phyloP scores from a whole-genome alignment of 257 asterid species.

The Solanum clarkiae region DNA sequence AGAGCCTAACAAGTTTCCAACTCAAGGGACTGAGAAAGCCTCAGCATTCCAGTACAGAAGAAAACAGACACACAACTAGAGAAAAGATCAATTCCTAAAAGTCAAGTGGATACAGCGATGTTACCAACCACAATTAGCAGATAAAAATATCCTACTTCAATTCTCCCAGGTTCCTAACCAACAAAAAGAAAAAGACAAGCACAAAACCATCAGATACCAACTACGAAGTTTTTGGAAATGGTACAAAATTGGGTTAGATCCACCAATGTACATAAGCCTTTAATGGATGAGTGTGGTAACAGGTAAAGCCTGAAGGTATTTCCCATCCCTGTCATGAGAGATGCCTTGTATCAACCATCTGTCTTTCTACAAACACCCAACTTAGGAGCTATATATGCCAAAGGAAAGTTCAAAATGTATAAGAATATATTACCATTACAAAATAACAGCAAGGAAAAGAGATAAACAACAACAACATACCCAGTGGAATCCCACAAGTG shows the following conservation, averaged over 20 bases:
- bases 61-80: not conserved
- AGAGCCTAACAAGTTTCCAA: not conserved
- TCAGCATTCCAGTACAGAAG: not conserved
- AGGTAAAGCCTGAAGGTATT: not conserved
- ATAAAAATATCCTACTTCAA: not conserved
- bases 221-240: not conserved
- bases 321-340: not conserved
- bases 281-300: not conserved
- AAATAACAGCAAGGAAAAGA: not conserved
- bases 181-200: not conserved
- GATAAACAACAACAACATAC: not conserved
- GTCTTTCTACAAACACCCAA: not conserved
- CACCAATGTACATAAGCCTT: not conserved
- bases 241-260: not conserved
- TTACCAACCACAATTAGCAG: not conserved
- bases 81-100: not conserved
- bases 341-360: not conserved
- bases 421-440: not conserved
- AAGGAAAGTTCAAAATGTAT: not conserved
- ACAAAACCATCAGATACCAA: not conserved
- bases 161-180: not conserved
- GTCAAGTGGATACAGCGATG: not conserved
- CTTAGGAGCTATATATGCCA: not conserved
- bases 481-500: too few species aligned
- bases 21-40: not conserved